A percentile compares a stretch with the other conserved stretches of the same genome.
Conservation (phyloP, 306 rosid genomes). For the Gillenia trifoliata region DNA sequence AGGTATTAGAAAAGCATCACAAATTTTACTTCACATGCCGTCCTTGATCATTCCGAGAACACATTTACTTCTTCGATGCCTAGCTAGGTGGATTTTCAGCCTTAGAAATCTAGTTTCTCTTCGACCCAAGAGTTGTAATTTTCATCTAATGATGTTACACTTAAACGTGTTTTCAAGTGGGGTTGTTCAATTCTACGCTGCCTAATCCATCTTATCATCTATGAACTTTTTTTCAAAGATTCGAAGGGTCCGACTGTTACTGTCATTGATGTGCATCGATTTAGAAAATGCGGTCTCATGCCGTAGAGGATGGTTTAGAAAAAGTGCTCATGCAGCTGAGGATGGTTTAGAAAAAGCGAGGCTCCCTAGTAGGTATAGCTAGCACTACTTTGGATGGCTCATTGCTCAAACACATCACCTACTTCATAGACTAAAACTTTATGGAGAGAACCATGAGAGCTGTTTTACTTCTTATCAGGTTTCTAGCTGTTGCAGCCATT, state of each 20-base stretch:
- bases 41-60: not conserved
- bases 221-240: too few species aligned
- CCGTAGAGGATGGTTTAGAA: too few species aligned
- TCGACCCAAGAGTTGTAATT: rapidly evolving
- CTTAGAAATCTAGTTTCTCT: constrained; percentile 6
- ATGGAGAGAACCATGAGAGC: not conserved
- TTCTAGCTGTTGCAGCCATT: not conserved
- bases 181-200: too few species aligned
- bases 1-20: not conserved
- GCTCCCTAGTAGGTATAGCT: not conserved
- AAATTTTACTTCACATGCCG: not conserved
- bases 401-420: not conserved
- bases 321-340: too few species aligned
- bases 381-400: not conserved
- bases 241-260: too few species aligned
- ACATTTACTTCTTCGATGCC: not conserved
- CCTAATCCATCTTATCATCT: too few species aligned
- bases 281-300: too few species aligned
- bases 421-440: not conserved
- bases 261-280: too few species aligned
- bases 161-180: too few species aligned
- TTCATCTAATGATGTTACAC: too few species aligned
- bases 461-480: not conserved
- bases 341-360: not conserved
- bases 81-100: not conserved